A percentile compares a stretch with the other conserved stretches of the same genome.
phyloP scores from a whole-genome alignment of 371 early-diverging fungal species.

The Vairimorpha ceranae region DNA sequence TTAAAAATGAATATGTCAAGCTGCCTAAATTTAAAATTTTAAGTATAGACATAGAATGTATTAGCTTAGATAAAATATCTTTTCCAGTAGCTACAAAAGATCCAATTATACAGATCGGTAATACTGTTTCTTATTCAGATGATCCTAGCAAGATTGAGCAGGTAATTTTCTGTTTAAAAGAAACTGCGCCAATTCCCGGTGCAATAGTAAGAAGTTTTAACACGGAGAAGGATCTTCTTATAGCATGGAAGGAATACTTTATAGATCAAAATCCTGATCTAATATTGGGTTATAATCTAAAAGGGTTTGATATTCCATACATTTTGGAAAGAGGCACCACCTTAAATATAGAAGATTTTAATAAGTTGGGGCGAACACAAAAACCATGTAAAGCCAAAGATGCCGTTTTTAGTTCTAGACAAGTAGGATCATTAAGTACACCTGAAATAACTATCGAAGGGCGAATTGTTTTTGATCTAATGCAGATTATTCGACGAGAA shows the following conservation, averaged over 20 bases:
- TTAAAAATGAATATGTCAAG: slow-evolving; percentile 76
- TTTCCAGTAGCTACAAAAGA: slow-evolving; percentile 86
- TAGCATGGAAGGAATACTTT: slow-evolving; percentile 67
- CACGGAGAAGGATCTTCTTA: slow-evolving; percentile 74
- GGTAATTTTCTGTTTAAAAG: slow-evolving; percentile 79
- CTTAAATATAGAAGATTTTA: slow-evolving; percentile 69
- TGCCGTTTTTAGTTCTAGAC: slow-evolving; percentile 77
- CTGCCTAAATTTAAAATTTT: slow-evolving; percentile 88
- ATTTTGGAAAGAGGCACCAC: slow-evolving; percentile 80
- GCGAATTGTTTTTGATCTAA: slow-evolving; percentile 83
- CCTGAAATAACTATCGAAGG: slow-evolving; percentile 82
- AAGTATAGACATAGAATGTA: slow-evolving; percentile 97
- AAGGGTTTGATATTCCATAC: slow-evolving; percentile 95
- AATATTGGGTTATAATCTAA: slow-evolving; percentile 93
- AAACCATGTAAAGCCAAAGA: slow-evolving; percentile 70
- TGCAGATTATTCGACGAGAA: slow-evolving; percentile 88
- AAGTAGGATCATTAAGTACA: slow-evolving; percentile 79
- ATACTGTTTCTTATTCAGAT: slow-evolving; percentile 74
- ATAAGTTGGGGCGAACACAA: slow-evolving; percentile 71
- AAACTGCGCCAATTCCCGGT: slow-evolving; percentile 81
- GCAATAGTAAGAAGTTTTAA: slow-evolving; percentile 75
- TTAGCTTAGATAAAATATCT: slow-evolving; percentile 76
- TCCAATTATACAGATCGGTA: slow-evolving; percentile 99
- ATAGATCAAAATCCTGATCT: slow-evolving; percentile 83
- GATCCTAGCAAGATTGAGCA: slow-evolving; percentile 74